Conservation (phyloP, 1,284 basidiomycete genomes). For the Ustilago tritici region DNA sequence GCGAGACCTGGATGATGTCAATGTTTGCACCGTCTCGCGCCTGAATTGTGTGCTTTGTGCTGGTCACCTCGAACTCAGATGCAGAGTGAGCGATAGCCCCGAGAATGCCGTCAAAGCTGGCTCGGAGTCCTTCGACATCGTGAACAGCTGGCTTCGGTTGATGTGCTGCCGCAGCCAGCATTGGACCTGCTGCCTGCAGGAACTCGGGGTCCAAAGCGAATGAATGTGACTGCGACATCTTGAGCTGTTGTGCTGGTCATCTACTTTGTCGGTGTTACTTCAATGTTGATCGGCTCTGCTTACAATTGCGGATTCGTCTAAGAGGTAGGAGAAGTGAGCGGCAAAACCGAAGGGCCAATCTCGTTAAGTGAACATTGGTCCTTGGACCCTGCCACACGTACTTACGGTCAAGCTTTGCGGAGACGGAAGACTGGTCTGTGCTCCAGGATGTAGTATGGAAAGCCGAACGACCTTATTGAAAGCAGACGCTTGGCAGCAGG, state of each 20-base stretch:
- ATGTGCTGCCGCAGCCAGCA: constrained; percentile 15
- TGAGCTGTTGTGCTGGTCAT: not conserved
- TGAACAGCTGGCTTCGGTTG: constrained; percentile 8
- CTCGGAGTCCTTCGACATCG: constrained; percentile 19
- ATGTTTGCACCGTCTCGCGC: constrained; percentile 32
- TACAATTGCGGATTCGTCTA: too few species aligned
- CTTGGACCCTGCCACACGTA: not conserved
- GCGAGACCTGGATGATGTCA: constrained; percentile 24
- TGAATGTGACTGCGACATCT: constrained; percentile 20
- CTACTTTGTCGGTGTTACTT: not conserved
- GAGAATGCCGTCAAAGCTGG: not conserved
- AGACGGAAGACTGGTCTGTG: not conserved
- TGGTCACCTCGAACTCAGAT: constrained; percentile 14
- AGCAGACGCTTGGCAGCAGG: not conserved
- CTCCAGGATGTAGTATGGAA: not conserved
- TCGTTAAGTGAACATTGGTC: not conserved
- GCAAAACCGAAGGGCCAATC: too few species aligned
- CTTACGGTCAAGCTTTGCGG: not conserved
- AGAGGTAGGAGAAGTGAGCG: too few species aligned
- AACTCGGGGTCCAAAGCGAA: constrained; percentile 24
- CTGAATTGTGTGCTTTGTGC: constrained; percentile 24
- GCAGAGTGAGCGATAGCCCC: not conserved
- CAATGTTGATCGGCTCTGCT: not conserved
- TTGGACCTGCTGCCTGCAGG: constrained; percentile 19
- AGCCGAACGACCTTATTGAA: not conserved